Conservation (phyloP, 2,329 filamentous ascomycete genomes). For the Curvularia sp. region DNA sequence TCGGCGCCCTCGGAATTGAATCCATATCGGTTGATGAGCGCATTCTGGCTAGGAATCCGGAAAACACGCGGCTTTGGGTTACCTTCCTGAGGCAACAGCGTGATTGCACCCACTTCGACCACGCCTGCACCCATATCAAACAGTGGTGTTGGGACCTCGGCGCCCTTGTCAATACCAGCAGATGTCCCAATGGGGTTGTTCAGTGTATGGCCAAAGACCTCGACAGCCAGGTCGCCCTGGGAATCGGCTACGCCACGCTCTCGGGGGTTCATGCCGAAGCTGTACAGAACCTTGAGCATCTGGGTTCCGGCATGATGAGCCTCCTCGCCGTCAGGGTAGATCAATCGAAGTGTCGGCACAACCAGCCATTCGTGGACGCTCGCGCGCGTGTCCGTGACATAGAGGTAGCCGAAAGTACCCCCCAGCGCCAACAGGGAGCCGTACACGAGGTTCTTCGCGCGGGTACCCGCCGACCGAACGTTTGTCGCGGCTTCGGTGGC, state of each 20-base stretch:
- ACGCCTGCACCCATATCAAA: constrained; percentile 85
- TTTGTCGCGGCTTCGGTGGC: constrained; percentile 41
- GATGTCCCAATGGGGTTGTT: constrained; percentile 91
- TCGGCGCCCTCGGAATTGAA: constrained; percentile 93
- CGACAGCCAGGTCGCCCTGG: constrained; percentile 62
- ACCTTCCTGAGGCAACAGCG: constrained; percentile 83
- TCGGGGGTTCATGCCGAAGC: constrained; percentile 77
- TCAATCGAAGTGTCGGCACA: constrained; percentile 67
- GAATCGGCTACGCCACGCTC: constrained; percentile 72
- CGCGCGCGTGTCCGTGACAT: constrained; percentile 62
- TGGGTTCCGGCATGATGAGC: constrained; percentile 84
- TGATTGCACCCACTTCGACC: constrained; percentile 92
- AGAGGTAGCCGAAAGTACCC: constrained; percentile 57
- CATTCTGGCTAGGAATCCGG: constrained; percentile 80
- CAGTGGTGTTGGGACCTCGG: constrained; percentile 82
- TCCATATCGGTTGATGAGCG: constrained; percentile 93
- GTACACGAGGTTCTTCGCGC: constrained; percentile 59
- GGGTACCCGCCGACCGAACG: constrained; percentile 52
- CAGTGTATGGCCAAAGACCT: constrained; percentile 79
- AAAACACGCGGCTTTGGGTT: constrained; percentile 91
- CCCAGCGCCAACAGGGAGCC: constrained; percentile 62
- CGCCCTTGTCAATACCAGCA: constrained; percentile 95
- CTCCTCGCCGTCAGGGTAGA: constrained; percentile 82
- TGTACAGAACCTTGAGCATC: constrained; percentile 74
- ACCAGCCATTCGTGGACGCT: constrained; percentile 61